Percentiles rank a stretch among this genome's conserved stretches.
Evolutionary conservation across 2,329 filamentous ascomycete species (phyloP).

Genomic region (Monosporascus ibericus): DNA sequence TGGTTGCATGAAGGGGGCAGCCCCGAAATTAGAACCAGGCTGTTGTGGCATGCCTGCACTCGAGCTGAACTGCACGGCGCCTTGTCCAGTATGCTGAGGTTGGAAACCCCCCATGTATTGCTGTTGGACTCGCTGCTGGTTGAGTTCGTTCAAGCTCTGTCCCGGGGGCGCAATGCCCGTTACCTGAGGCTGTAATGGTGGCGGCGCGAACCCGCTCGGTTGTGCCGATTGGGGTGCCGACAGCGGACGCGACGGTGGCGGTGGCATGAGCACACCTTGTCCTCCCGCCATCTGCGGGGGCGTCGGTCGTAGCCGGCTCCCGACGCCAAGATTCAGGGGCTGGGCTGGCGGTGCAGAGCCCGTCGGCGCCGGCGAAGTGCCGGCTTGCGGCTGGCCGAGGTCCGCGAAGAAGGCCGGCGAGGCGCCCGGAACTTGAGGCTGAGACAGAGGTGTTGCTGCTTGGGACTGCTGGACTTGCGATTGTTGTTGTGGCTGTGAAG

Average conservation of each 20-base stretch:
- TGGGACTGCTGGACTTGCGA: conserved; percentile 22
- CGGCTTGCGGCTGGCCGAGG: conserved; percentile 42
- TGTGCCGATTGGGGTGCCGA: conserved; percentile 82
- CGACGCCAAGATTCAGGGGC: conserved; percentile 37
- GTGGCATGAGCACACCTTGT: conserved; percentile 61
- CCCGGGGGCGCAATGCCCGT: conserved; percentile 74
- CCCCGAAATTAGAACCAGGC: conserved; percentile 26
- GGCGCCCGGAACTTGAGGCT: conserved; percentile 44
- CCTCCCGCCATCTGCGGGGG: conserved; percentile 58
- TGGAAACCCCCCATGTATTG: conserved; percentile 40
- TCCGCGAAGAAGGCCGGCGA: conserved; percentile 53
- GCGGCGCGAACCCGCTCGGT: conserved; percentile 64
- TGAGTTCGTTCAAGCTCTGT: conserved; percentile 70
- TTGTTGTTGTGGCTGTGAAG: conserved; percentile 23
- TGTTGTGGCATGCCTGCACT: conserved; percentile 31
- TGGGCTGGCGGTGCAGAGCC: conserved; percentile 36
- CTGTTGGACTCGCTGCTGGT: conserved; percentile 59
- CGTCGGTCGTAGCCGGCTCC: conserved; percentile 61
- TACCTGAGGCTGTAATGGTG: conserved; percentile 76
- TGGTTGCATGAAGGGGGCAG: conserved; percentile 38
- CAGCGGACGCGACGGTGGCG: conserved; percentile 72
- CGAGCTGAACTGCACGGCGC: conserved; percentile 32
- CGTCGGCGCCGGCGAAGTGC: conserved; percentile 28
- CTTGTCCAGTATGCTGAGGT: conserved; percentile 33
- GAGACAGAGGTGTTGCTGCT: conserved; percentile 28